A percentile compares a stretch with the other conserved stretches of the same genome.
phyloP scores from a whole-genome alignment of 495 filamentous ascomycete species.

The Penicillium desertorum region DNA sequence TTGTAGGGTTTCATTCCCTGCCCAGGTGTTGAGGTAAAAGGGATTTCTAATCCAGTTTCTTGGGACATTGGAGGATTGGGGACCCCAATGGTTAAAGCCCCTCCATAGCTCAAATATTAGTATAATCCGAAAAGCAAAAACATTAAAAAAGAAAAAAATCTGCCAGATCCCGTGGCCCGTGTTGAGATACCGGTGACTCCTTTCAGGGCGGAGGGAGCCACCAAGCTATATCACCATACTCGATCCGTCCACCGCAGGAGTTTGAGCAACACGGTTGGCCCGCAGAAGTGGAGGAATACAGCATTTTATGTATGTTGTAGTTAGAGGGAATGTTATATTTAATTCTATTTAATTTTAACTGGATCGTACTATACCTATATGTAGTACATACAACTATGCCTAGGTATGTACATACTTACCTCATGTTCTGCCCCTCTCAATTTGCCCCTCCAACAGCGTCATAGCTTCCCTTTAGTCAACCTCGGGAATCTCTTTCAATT shows the following conservation, averaged over 20 bases:
- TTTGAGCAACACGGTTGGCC: neutral
- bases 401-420: too few relatives aligned
- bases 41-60: conserved; percentile 15
- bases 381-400: neutral
- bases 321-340: neutral
- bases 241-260: conserved; percentile 27
- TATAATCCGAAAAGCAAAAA: neutral
- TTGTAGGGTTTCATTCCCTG: neutral
- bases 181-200: conserved; percentile 25
- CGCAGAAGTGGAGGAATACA: neutral
- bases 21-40: neutral
- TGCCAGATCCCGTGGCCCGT: conserved; percentile 17
- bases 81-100: neutral
- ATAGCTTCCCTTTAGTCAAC: conserved; percentile 8
- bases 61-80: neutral
- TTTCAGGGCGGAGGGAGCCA: conserved; percentile 25
- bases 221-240: conserved; percentile 19
- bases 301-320: too few relatives aligned
- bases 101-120: neutral
- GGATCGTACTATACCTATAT: neutral
- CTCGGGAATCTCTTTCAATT: neutral
- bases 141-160: conserved; percentile 9
- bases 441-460: conserved; percentile 8
- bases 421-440: conserved; percentile 20
- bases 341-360: neutral